Base-by-base conservation (phyloP, 176 grass and related monocot genomes). In the Ensete glaucum region DNA sequence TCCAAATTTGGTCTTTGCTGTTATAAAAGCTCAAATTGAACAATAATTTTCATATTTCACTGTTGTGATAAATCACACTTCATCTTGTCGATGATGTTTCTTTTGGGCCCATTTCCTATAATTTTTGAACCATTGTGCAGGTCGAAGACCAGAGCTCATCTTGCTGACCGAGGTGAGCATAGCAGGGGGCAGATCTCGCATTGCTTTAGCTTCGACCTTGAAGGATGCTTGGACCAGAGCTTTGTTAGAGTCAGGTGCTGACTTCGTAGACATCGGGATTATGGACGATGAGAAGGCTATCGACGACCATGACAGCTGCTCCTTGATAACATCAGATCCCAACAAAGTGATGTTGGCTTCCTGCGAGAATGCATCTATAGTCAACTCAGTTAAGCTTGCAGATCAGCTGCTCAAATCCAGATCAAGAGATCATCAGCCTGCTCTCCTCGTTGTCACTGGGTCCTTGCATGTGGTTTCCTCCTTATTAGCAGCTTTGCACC, bases 101-200 rank as follows among this genome's bases (percentile, higher is more conserved):
- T 16, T 29, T 26, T 43, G 25, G 25, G 27, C 3, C 25, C 13
- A 19, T 79, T 20, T 20, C 8, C 22, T 5, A 11, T 62, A 27
- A 71, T 25, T 73, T 34, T 43, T 43, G 34, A 6, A 43, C 34
- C 34, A 43, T 43, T 43, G 34, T 43, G 34, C 34, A 43, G 34
- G 34, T 43, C 34, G 34, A 43, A 43, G 34, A 43, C 88, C 94
- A 0, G 84, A 91, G 9, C 34, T 91, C 0, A 82, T 93, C 2
- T 21, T 98, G 48, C 78, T 97, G 81, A 89, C 84, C 0, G 86
- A 98, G 78, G 88, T 80, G 14, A 87, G 21, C 79, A 91, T 98
- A 2, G 85, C 90, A 2, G 90, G 90, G 60, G 90, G 88, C 29
- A 85, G 62, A 66, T 90, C 83, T 55, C 85, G 93, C 9, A 43